Base-by-base conservation (phyloP, 2,329 filamentous ascomycete species). In the Xylaria sp. region DNA sequence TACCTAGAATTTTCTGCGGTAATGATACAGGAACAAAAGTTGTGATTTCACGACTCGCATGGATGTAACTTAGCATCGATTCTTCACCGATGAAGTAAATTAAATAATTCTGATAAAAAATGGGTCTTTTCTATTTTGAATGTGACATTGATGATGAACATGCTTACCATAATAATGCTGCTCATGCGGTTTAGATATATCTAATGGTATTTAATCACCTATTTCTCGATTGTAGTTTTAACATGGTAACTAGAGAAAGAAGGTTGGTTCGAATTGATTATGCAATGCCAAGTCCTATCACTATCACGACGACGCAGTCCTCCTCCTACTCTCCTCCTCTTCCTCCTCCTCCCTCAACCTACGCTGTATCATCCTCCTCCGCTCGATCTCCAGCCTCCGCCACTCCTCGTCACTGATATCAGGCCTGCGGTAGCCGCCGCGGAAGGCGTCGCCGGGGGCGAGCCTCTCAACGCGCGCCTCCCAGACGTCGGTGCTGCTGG, bases 401-500 rank as follows among this genome's bases (percentile, higher is more conserved):
- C 82, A 83, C 73, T 83, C 82, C 22, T 82, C 80, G 50, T 86
- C 84, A 20, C 71, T 74, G 2, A 82, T 69, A 0, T 74, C 71
- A 0, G 79, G 78, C 68, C 74, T 73, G 15, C 80, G 81, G 47
- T 85, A 79, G 2, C 73, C 72, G 42, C 79, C 76, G 4, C 71
- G 75, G 67, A 89, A 89, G 0, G 80, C 83, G 1, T 79, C 77
- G 1, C 80, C 84, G 0, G 79, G 77, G n/a, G 76, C 70, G 5
- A 95, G 81, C 70, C 85, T 88, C 69, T 87, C 85, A 39, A 84
- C 84, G 73, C 96, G 87, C 62, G 90, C 84, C 78, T 90, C 87
- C 96, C 96, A 99, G 3, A 99, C 84, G 83, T 97, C 92, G 81
- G 97, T 93, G 80, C 93, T 97, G 77, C 89, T 97, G 20, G 87